Percentiles rank a stretch among this genome's conserved stretches.
phyloP scores from a whole-genome alignment of 225 moss, liverwort and hornwort genomes.

The Pseudoscleropodium purum region DNA sequence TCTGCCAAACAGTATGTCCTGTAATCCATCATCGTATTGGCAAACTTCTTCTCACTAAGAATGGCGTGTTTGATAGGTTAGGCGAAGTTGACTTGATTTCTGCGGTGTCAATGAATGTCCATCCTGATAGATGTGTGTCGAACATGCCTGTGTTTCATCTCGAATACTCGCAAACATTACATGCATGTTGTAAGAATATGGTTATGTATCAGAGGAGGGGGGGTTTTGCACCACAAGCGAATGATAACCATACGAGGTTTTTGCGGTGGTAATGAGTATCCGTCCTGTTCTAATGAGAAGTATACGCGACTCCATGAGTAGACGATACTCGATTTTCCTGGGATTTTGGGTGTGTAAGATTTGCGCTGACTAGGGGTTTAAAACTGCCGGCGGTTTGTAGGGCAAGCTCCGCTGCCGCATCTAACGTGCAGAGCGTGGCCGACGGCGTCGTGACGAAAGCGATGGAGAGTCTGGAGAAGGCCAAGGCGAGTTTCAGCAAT shows the following conservation, averaged over 20 bases:
- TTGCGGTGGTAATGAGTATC: no score
- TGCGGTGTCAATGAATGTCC: neutral
- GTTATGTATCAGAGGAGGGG: no score
- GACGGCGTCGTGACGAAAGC: conserved; percentile 7
- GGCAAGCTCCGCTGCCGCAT: conserved; percentile 9
- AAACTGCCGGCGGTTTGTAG: neutral
- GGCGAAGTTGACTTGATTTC: no score
- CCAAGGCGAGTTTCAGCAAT: conserved; percentile 13
- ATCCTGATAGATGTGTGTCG: neutral
- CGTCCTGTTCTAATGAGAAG: no score
- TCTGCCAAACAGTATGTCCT: conserved; percentile 18
- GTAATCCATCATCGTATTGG: neutral
- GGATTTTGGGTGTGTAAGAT: no score
- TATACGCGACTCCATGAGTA: neutral
- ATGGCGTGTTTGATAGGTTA: neutral
- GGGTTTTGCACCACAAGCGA: no score
- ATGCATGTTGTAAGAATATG: no score
- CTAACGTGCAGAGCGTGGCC: conserved; percentile 15
- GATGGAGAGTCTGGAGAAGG: conserved; percentile 14
- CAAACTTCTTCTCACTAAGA: no score
- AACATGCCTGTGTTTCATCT: neutral
- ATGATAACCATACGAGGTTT: no score
- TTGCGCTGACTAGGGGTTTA: rapidly evolving
- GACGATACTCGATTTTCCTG: neutral
- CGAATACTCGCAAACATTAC: neutral